Conservation (phyloP, 2,329 filamentous ascomycete species). For the Fusarium abutilonis region DNA sequence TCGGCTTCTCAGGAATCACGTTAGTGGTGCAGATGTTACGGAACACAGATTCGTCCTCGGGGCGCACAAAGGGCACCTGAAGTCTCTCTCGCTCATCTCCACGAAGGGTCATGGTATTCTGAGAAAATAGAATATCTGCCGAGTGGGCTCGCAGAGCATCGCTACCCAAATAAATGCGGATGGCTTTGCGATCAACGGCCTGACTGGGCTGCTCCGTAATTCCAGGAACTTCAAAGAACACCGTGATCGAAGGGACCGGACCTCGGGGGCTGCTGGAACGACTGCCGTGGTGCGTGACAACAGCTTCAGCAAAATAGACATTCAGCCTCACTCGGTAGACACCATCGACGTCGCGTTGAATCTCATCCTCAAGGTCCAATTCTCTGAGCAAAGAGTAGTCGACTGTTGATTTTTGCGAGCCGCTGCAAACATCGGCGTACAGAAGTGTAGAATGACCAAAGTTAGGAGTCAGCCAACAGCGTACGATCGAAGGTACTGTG, state of each 20-base stretch:
- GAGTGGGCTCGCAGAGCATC: slow-evolving; percentile 87
- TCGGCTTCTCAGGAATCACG: slow-evolving; percentile 63
- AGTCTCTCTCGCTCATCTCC: slow-evolving; percentile 88
- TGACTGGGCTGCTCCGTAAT: slow-evolving; percentile 56
- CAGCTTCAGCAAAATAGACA: slow-evolving; percentile 91
- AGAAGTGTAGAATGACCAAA: slow-evolving; percentile 90
- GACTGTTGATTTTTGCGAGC: slow-evolving; percentile 87
- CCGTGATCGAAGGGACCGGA: slow-evolving; percentile 78
- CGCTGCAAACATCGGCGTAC: slow-evolving; percentile 92
- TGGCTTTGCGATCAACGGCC: slow-evolving; percentile 61
- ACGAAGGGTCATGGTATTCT: slow-evolving; percentile 87
- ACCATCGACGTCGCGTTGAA: slow-evolving; percentile 73
- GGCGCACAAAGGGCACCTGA: slow-evolving; percentile 89
- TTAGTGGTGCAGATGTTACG: slow-evolving; percentile 76
- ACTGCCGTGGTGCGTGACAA: slow-evolving; percentile 78
- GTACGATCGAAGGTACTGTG: slow-evolving; percentile 90
- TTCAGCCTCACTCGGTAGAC: slow-evolving; percentile 76
- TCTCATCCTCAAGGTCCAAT: slow-evolving; percentile 73
- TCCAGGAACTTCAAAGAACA: slow-evolving; percentile 79
- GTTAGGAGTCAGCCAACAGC: slow-evolving; percentile 91
- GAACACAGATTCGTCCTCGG: slow-evolving; percentile 85
- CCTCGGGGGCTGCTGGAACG: slow-evolving; percentile 76
- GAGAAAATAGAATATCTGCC: slow-evolving; percentile 90
- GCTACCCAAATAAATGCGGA: slow-evolving; percentile 90
- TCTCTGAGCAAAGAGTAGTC: slow-evolving; percentile 78